Percentiles rank a stretch among this genome's conserved stretches.
Conservation (phyloP, 352 stramenopile genomes). For the Globisporangium yorkense region DNA sequence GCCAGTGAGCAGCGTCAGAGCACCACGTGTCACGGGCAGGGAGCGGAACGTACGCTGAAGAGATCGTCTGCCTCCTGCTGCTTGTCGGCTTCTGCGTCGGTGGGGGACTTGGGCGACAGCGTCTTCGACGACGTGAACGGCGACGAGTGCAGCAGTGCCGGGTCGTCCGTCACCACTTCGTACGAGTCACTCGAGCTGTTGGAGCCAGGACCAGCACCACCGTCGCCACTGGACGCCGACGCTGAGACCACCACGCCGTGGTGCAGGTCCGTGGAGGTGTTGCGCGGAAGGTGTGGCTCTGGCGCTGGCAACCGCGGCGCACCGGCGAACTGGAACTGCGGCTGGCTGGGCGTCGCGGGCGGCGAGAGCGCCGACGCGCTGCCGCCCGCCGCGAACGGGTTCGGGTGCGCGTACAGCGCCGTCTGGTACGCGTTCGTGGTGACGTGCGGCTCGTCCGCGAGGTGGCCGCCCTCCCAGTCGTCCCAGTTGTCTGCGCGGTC, state of each 20-base stretch:
- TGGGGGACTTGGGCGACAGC: neutral
- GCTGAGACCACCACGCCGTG: constrained; percentile 21
- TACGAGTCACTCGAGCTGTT: constrained; percentile 73
- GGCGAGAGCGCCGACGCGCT: constrained; percentile 11
- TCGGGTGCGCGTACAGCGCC: constrained; percentile 33
- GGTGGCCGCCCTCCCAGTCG: constrained; percentile 49
- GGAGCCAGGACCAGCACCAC: constrained; percentile 33
- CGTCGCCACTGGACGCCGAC: neutral
- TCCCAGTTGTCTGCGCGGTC: constrained; percentile 55
- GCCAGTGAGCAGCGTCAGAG: neutral
- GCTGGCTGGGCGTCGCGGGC: constrained; percentile 2
- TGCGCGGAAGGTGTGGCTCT: constrained; percentile 2
- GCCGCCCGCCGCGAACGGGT: constrained; percentile 29
- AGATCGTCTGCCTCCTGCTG: constrained; percentile 45
- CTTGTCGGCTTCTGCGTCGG: constrained; percentile 22
- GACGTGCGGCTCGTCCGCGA: constrained; percentile 10
- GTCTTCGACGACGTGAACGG: constrained; percentile 11
- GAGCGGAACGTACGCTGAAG: constrained; percentile 60
- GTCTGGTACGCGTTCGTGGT: constrained; percentile 18
- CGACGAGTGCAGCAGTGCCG: constrained; percentile 19
- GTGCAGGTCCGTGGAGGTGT: constrained; percentile 16
- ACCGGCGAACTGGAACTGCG: constrained; percentile 21
- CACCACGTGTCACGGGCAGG: neutral
- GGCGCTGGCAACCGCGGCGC: constrained; percentile 17
- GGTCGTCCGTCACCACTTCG: constrained; percentile 44